These are phyloP conservation scores for Pyricularia pennisetigena DNA, from an alignment of 2,329 filamentous ascomycete species.

Conservation along the genomic window DNA sequence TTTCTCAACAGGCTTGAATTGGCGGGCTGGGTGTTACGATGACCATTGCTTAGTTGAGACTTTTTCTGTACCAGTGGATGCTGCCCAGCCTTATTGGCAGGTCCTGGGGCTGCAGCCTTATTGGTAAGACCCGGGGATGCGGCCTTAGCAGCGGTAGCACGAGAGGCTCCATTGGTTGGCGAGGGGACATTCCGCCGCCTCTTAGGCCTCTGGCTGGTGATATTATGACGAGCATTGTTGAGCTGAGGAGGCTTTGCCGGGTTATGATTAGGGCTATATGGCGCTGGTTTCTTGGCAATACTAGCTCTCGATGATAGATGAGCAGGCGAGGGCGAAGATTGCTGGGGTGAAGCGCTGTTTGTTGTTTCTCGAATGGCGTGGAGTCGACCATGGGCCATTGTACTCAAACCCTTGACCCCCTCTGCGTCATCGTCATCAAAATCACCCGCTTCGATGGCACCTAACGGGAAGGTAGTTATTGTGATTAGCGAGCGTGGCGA, in stretches of 20 bases:
- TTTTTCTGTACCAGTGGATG: not conserved
- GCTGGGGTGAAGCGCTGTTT: not conserved
- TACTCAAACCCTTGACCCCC: conserved; percentile 5
- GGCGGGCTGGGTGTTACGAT: not conserved
- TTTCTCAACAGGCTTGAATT: not conserved
- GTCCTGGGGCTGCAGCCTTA: not conserved
- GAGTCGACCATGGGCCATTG: conserved; percentile 18
- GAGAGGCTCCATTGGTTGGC: not conserved
- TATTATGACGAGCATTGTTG: not conserved
- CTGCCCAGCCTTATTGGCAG: not conserved
- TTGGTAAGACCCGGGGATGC: not conserved
- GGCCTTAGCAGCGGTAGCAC: not conserved
- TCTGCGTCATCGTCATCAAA: conserved; percentile 8
- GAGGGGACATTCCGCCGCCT: not conserved
- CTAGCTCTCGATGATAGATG: not conserved
- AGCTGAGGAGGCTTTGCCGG: not conserved
- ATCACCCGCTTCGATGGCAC: not conserved
- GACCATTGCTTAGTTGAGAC: not conserved
- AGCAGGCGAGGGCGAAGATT: not conserved
- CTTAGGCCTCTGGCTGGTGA: not conserved
- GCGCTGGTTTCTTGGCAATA: not conserved
- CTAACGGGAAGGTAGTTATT: not conserved
- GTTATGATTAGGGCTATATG: not conserved
- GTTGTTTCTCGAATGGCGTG: conserved; percentile 22
- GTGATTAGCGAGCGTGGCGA: not conserved